Evolutionary conservation across 345 rosid genomes (phyloP).

Genomic region (Mercurialis annua): DNA sequence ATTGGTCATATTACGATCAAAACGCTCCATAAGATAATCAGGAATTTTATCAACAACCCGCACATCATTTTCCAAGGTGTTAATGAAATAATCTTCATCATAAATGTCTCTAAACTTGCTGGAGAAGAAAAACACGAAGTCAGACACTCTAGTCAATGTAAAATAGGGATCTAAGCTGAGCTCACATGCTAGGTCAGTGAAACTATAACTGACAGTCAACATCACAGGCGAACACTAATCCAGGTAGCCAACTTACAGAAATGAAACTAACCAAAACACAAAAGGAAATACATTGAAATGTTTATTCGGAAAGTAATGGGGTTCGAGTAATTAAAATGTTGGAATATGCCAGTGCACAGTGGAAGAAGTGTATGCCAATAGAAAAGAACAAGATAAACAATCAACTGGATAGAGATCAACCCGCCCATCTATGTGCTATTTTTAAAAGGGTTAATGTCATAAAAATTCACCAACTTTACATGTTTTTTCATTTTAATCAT

Average conservation of each 20-base stretch:
- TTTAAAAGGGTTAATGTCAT: too few relatives aligned
- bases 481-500: too few relatives aligned
- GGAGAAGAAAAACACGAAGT: conserved; percentile 29
- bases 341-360: too few relatives aligned
- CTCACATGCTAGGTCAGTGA: background rate
- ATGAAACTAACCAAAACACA: background rate
- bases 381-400: conserved; percentile 1
- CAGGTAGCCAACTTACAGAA: background rate
- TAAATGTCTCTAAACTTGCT: conserved; percentile 90
- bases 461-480: too few relatives aligned
- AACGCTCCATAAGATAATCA: conserved; percentile 90
- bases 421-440: background rate
- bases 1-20: conserved; percentile 79
- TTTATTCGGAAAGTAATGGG: background rate
- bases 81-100: conserved; percentile 78
- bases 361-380: too few relatives aligned
- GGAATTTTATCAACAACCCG: conserved; percentile 82
- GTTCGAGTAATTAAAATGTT: background rate
- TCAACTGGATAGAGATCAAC: background rate
- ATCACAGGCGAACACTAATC: background rate
- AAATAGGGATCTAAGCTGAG: background rate
- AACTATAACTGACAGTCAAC: background rate
- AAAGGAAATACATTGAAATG: background rate
- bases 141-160: conserved; percentile 7
- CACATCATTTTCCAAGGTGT: conserved; percentile 70